Evolutionary conservation across 192 early-diverging fungal genomes (phyloP).

Genomic region (Coemansia sp.): DNA sequence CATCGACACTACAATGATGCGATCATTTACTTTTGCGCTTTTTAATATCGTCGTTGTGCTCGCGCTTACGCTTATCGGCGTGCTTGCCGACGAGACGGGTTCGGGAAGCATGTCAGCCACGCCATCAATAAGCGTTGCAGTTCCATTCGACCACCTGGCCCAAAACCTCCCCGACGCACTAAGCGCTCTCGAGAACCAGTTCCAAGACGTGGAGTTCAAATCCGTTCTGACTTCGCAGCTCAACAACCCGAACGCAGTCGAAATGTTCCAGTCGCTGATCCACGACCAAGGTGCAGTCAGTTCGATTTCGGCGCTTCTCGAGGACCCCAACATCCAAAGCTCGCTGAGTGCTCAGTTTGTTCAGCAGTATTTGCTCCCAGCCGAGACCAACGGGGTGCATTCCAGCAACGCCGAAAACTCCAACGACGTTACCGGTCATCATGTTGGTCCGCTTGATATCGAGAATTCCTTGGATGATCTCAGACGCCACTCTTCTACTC

Average conservation of each 20-base stretch:
- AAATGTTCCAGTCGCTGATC: constrained; percentile 53
- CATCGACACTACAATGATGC: neutral
- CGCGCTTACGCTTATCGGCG: neutral
- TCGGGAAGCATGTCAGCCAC: neutral
- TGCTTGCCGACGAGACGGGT: neutral
- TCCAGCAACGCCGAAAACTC: constrained; percentile 14
- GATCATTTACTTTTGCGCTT: neutral
- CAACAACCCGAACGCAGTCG: constrained; percentile 49
- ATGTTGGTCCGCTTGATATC: constrained; percentile 15
- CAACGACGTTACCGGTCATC: constrained; percentile 21
- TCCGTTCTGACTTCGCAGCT: constrained; percentile 48
- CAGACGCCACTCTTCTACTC: constrained; percentile 16
- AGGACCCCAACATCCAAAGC: constrained; percentile 47
- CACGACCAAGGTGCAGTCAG: constrained; percentile 41
- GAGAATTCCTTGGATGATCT: constrained; percentile 17
- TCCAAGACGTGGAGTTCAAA: constrained; percentile 36
- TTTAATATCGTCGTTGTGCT: neutral
- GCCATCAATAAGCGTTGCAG: constrained; percentile 11
- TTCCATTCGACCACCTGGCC: constrained; percentile 49
- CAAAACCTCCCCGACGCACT: constrained; percentile 51
- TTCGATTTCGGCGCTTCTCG: constrained; percentile 45
- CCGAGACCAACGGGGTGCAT: neutral
- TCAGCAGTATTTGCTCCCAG: constrained; percentile 28
- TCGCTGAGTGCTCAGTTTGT: constrained; percentile 50
- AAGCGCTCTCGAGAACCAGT: constrained; percentile 42